These are phyloP conservation scores for Coniochaeta sp. DNA, from an alignment of 2,329 filamentous ascomycete species.

Conservation along the genomic window DNA sequence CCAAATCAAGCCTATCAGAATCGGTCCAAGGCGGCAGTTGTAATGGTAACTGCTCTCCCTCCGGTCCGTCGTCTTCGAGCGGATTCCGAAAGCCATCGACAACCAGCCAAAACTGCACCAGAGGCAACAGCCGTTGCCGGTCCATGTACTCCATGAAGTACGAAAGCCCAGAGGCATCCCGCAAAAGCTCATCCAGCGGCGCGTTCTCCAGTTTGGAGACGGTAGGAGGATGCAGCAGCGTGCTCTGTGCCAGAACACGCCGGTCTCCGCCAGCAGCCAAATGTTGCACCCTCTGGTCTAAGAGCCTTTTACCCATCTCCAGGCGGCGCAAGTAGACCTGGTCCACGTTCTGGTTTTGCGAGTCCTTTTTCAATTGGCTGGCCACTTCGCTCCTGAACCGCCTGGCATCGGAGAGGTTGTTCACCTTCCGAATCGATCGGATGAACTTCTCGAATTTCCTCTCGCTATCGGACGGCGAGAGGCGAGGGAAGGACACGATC, in stretches of 20 bases:
- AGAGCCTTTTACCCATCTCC: conserved; percentile 82
- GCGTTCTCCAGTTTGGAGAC: conserved; percentile 67
- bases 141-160: conserved; percentile 99
- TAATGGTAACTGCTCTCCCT: conserved; percentile 56
- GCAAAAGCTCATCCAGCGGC: conserved; percentile 76
- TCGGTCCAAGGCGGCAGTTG: conserved; percentile 67
- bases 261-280: conserved; percentile 62
- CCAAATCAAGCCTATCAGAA: conserved; percentile 78
- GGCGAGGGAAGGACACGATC: conserved; percentile 65
- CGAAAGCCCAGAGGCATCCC: conserved; percentile 82
- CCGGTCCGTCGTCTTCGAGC: conserved; percentile 71
- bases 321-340: conserved; percentile 80
- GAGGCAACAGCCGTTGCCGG: conserved; percentile 72
- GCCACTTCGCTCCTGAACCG: conserved; percentile 87
- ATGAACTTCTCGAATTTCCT: conserved; percentile 93
- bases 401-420: conserved; percentile 86
- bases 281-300: conserved; percentile 83
- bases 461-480: conserved; percentile 79
- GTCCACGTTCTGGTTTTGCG: conserved; percentile 70
- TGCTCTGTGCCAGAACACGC: conserved; percentile 19
- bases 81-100: conserved; percentile 95
- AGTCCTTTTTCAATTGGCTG: conserved; percentile 84
- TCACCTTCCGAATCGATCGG: conserved; percentile 77
- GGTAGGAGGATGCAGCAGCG: conserved; percentile 19
- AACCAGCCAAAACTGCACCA: conserved; percentile 97